phyloP scores from a whole-genome alignment of 73 alveolate genomes.

The Diophrys sp. region DNA sequence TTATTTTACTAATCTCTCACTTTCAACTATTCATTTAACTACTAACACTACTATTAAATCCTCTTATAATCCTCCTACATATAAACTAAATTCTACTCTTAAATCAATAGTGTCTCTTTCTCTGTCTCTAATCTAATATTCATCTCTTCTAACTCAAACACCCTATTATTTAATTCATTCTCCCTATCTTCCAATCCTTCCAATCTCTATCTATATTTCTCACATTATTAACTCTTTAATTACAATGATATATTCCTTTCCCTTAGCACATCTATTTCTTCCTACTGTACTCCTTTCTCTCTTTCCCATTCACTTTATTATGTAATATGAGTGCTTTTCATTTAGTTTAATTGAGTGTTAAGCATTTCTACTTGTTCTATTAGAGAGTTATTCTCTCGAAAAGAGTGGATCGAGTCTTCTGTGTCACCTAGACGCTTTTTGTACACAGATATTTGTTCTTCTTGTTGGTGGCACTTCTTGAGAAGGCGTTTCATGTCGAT shows the following conservation, averaged over 20 bases:
- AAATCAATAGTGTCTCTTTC: not conserved
- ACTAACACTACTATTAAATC: not conserved
- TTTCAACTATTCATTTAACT: not conserved
- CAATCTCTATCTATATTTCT: not conserved
- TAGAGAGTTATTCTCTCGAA: not conserved
- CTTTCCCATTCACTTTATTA: not conserved
- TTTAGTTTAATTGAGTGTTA: not conserved
- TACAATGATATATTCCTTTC: not conserved
- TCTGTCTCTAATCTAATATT: not conserved
- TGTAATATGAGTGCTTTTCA: not conserved
- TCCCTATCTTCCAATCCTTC: not conserved
- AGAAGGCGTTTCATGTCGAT: not conserved
- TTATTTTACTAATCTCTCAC: no score
- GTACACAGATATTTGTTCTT: not conserved
- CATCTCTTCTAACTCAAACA: not conserved
- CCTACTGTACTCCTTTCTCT: not conserved
- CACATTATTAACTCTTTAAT: not conserved
- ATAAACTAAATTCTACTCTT: not conserved
- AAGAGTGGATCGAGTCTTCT: not conserved
- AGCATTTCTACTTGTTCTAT: not conserved
- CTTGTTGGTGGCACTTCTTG: not conserved
- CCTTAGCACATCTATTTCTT: not conserved
- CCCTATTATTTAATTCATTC: not conserved
- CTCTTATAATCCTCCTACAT: not conserved
- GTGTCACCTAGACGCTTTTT: not conserved